Evolutionary conservation across 1,284 basidiomycete genomes (phyloP).

Genomic region (Neonothopanus nambi): DNA sequence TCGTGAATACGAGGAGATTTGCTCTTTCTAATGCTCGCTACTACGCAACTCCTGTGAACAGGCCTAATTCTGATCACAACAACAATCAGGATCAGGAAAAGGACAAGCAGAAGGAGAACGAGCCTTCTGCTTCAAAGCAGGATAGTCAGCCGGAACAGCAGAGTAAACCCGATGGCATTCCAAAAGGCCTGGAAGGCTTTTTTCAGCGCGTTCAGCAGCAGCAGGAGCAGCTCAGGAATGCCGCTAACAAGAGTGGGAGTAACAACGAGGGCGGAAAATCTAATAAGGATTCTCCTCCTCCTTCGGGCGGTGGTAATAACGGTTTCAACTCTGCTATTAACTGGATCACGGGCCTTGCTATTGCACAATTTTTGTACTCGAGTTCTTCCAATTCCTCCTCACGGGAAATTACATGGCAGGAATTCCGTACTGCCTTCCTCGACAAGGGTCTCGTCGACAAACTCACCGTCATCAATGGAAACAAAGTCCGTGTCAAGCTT

Average conservation of each 20-base stretch:
- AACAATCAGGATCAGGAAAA: slow-evolving; percentile 15
- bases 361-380: slow-evolving; percentile 71
- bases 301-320: slow-evolving; percentile 40
- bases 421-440: slow-evolving; percentile 94
- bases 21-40: slow-evolving; percentile 22
- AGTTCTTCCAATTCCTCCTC: slow-evolving; percentile 59
- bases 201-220: slow-evolving; percentile 74
- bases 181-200: slow-evolving; percentile 75
- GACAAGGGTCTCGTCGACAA: slow-evolving; percentile 97
- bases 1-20: slow-evolving; percentile 31
- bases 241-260: slow-evolving; percentile 33
- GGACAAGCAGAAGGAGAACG: slow-evolving; percentile 32
- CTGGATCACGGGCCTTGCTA: slow-evolving; percentile 56
- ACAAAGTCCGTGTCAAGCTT: slow-evolving; percentile 85
- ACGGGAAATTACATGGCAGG: slow-evolving; percentile 97
- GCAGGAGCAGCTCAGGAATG: slow-evolving; percentile 20
- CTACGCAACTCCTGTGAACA: slow-evolving; percentile 29
- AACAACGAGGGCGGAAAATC: slow-evolving; percentile 35
- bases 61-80: slow-evolving; percentile 8
- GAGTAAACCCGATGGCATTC: slow-evolving; percentile 38
- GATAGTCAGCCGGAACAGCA: slow-evolving; percentile 34
- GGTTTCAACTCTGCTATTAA: slow-evolving; percentile 62
- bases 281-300: slow-evolving; percentile 42
- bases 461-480: slow-evolving; percentile 91
- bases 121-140: slow-evolving; percentile 12